Percentiles rank a stretch among this genome's conserved stretches.
These are phyloP conservation scores for Coix lacrymajobi DNA, from an alignment of 176 grass and related monocot genomes.

Conservation along the genomic window DNA sequence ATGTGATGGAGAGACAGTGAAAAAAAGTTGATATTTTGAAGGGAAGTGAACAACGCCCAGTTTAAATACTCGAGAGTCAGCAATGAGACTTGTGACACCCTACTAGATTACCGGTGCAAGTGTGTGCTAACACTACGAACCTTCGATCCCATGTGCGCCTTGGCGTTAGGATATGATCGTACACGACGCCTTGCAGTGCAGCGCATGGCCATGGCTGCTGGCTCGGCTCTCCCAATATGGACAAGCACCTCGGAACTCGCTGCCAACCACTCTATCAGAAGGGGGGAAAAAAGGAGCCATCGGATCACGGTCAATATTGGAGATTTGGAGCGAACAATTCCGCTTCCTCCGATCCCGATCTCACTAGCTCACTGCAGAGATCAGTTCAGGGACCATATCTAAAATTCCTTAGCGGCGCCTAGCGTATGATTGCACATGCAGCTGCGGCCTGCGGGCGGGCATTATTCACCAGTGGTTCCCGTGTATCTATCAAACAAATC, in stretches of 20 bases:
- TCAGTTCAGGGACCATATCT: slow-evolving; percentile 15
- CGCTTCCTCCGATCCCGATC: not conserved
- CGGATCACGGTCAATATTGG: not conserved
- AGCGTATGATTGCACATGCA: slow-evolving; percentile 29
- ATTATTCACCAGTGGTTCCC: slow-evolving; percentile 19
- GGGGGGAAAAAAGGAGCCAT: not conserved
- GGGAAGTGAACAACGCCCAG: too few species aligned
- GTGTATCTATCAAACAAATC: slow-evolving; percentile 30
- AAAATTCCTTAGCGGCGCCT: not conserved
- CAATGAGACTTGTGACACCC: not conserved
- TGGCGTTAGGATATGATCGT: not conserved
- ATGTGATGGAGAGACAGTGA: too few species aligned
- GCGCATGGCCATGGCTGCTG: not conserved
- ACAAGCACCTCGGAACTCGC: not conserved
- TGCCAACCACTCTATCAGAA: not conserved
- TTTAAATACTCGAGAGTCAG: not conserved
- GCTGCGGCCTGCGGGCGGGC: not conserved
- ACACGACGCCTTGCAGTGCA: not conserved
- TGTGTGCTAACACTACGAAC: not conserved
- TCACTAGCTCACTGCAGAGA: not conserved
- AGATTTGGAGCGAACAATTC: not conserved
- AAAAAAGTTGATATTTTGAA: too few species aligned
- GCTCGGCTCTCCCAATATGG: not conserved
- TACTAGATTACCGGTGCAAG: not conserved
- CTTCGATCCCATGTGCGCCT: not conserved